A percentile compares a stretch with the other conserved stretches of the same genome.
Conservation (phyloP, 768 basidiomycete genomes). For the Kwoniella sp. region DNA sequence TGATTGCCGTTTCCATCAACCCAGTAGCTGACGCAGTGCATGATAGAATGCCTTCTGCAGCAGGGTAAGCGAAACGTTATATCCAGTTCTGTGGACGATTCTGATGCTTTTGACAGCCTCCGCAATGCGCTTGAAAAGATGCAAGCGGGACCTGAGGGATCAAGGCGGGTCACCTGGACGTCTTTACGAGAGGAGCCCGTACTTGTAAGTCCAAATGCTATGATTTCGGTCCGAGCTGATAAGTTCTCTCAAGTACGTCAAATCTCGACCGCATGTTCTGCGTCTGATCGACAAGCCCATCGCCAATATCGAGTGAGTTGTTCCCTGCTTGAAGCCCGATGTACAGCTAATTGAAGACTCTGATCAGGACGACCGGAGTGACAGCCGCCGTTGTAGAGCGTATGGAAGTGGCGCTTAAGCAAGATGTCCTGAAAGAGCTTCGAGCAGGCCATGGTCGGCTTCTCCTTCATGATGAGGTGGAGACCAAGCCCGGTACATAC, state of each 20-base stretch:
- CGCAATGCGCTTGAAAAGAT: conserved; percentile 76
- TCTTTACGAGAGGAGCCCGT: conserved; percentile 96
- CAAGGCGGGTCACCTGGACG: conserved; percentile 85
- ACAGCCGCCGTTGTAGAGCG: conserved; percentile 84
- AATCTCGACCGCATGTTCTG: conserved; percentile 75
- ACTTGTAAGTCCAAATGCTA: conserved; percentile 57
- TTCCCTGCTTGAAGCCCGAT: not conserved
- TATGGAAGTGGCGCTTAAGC: conserved; percentile 86
- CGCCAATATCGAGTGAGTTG: conserved; percentile 86
- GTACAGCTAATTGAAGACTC: not conserved
- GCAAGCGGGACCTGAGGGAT: conserved; percentile 75
- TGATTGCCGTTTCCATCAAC: no score
- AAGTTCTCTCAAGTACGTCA: conserved; percentile 37
- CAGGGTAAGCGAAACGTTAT: conserved; percentile 64
- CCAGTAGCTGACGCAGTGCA: not conserved
- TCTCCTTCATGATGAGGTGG: conserved; percentile 91
- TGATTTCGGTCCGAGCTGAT: no score
- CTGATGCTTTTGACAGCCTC: conserved; percentile 60
- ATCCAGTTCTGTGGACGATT: not conserved
- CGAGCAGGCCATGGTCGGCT: conserved; percentile 70
- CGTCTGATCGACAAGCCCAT: conserved; percentile 82
- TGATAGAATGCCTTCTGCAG: conserved; percentile 88
- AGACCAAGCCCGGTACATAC: conserved; percentile 86
- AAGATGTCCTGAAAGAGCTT: conserved; percentile 83
- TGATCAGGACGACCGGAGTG: conserved; percentile 81